Evolutionary conservation across 345 rosid species (phyloP).

Genomic region (Fremontodendron californicum): DNA sequence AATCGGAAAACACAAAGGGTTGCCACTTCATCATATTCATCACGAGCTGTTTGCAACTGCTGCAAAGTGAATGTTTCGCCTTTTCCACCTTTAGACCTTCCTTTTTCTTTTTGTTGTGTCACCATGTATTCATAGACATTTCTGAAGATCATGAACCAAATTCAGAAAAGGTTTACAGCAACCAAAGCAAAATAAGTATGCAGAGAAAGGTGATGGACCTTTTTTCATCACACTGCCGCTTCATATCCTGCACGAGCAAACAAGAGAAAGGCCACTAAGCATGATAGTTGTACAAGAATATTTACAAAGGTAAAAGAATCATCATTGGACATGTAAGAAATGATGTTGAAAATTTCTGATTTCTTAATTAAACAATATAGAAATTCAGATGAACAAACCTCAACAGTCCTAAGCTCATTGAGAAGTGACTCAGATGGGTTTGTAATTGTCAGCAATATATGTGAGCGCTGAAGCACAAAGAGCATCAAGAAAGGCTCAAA

Average conservation of each 20-base stretch:
- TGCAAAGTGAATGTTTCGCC: conserved; percentile 49
- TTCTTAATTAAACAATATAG: conserved; percentile 14
- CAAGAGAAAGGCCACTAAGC: conserved; percentile 23
- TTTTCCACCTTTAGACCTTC: conserved; percentile 69
- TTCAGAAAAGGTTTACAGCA: conserved; percentile 24
- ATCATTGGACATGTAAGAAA: neutral
- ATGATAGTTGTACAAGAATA: neutral
- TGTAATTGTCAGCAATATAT: conserved; percentile 78
- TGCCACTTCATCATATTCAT: conserved; percentile 78
- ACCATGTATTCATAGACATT: conserved; percentile 63
- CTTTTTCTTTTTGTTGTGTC: conserved; percentile 75
- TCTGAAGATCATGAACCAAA: conserved; percentile 42
- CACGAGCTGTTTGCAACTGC: conserved; percentile 68
- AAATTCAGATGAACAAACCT: conserved; percentile 51
- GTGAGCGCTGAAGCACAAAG: conserved; percentile 65
- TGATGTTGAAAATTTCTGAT: neutral
- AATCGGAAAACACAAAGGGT: conserved; percentile 75
- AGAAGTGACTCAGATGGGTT: conserved; percentile 89
- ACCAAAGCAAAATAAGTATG: conserved; percentile 13
- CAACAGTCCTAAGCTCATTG: conserved; percentile 87
- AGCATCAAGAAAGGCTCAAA: conserved; percentile 12
- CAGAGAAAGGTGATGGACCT: conserved; percentile 43
- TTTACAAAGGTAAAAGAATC: neutral
- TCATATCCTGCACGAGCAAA: conserved; percentile 78
- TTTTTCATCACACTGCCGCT: conserved; percentile 37